Percentiles rank a stretch among this genome's conserved stretches.
Evolutionary conservation across 2,329 filamentous ascomycete genomes (phyloP).

Genomic region (Hymenoscyphus occultus): DNA sequence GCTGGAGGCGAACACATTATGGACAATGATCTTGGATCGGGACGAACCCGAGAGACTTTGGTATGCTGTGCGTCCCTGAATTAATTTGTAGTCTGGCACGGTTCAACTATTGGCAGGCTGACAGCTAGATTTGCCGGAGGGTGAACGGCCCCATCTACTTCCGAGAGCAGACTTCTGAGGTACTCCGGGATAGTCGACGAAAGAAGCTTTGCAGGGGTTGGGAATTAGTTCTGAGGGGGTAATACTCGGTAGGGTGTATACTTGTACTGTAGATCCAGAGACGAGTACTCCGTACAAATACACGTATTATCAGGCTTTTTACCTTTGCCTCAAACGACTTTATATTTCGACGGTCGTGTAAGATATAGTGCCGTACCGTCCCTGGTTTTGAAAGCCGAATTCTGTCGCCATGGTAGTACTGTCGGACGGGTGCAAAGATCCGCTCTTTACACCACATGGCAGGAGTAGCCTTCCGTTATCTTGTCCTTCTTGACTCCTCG

Average conservation of each 20-base stretch:
- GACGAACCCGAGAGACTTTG: background rate
- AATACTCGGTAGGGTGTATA: no score
- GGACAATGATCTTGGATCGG: background rate
- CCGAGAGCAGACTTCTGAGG: background rate
- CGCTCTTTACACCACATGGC: conserved; percentile 1
- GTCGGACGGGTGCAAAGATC: background rate
- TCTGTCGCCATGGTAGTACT: no score
- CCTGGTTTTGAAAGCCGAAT: no score
- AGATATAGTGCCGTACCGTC: no score
- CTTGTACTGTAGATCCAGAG: no score
- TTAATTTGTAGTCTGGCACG: background rate
- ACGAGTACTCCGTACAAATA: background rate
- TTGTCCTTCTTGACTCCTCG: background rate
- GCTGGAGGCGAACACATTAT: background rate
- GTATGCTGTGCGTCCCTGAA: background rate
- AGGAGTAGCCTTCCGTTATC: background rate
- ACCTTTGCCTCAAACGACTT: no score
- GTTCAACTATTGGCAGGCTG: background rate
- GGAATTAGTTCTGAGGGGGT: background rate
- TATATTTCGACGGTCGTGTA: no score
- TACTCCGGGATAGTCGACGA: background rate
- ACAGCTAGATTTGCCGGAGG: conserved; percentile 1
- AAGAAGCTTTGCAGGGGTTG: background rate
- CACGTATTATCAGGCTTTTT: background rate
- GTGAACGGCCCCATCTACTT: background rate